Base-by-base conservation (phyloP, 441 rosid genomes). In the Eutrema salsugineum region DNA sequence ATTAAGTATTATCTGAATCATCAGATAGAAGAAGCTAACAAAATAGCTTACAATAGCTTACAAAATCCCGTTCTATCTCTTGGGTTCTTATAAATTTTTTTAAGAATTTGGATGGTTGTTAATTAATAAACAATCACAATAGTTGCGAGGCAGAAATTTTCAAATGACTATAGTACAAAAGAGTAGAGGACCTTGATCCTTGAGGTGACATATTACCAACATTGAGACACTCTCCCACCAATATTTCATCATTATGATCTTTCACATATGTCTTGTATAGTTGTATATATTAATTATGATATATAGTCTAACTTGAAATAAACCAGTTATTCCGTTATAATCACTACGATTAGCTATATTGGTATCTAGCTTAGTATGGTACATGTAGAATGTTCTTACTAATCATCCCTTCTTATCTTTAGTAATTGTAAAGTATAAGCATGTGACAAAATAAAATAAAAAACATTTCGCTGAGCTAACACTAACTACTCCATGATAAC, bases 151-250 rank as follows among this genome's bases (percentile, higher is more conserved):
- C 69, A 69, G 66, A 75, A 62, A 63, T 39, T 47, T 46, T 54
- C 54, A 63, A 75, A 63, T 56, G 57, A 63, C 60, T 55, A 69
- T 28, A 51, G 32, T 69, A 63, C 75, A 76, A 76, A 76, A 63
- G 16, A 75, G 60, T 46, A 40, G 60, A 68, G 70, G 75, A 57
- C 71, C 61, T 76, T 55, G 75, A 76, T 69, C 53, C 5, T 59
- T 76, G 79, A 70, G 40, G 71, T 76, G 79, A 76, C 79, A 76
- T 27, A 66, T 71, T 71, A 65, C 80, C 76, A 64, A 77, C 68
- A 70, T 33, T 63, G 32, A 58, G 71, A 76, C 71, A 65, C 47
- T 65, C 71, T 71, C 68, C 63, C 72, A 77, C 72, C 79, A 65
- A 58, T 64, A 70, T 76, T 76, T 38, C 72, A 70, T 70, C 55